These are phyloP conservation scores for Sapria himalayana DNA, from an alignment of 345 rosid genomes.

Conservation along the genomic window DNA sequence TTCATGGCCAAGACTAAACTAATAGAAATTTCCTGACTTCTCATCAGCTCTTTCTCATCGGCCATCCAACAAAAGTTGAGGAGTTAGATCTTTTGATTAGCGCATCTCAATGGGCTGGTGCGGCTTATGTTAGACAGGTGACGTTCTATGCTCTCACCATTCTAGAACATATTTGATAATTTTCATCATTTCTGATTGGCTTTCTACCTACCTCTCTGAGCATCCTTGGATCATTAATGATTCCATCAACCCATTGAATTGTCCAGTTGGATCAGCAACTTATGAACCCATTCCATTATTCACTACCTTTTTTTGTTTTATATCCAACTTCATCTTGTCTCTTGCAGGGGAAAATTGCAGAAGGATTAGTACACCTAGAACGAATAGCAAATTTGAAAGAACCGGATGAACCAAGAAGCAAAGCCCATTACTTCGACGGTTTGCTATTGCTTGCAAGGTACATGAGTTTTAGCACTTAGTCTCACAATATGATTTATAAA, in stretches of 20 bases:
- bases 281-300: not conserved
- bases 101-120: slow-evolving; percentile 73
- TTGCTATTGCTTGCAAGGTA: slow-evolving; percentile 55
- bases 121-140: slow-evolving; percentile 49
- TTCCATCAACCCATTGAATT: too few species aligned
- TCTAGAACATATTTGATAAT: too few species aligned
- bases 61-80: slow-evolving; percentile 25
- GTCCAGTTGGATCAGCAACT: not conserved
- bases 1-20: too few species aligned
- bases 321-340: too few species aligned
- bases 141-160: too few species aligned
- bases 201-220: too few species aligned
- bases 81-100: slow-evolving; percentile 44
- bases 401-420: slow-evolving; percentile 50
- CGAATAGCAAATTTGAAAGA: slow-evolving; percentile 45
- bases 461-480: not conserved
- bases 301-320: too few species aligned
- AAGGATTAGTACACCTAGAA: slow-evolving; percentile 55
- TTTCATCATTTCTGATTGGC: too few species aligned
- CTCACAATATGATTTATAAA: too few species aligned
- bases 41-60: slow-evolving; percentile 28
- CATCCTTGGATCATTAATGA: too few species aligned
- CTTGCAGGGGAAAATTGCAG: slow-evolving; percentile 40
- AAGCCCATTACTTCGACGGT: slow-evolving; percentile 55
- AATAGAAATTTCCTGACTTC: not conserved